These are phyloP conservation scores for Cladosporium austrohemisphaericum DNA, from an alignment of 2,329 filamentous ascomycete genomes.

Conservation along the genomic window DNA sequence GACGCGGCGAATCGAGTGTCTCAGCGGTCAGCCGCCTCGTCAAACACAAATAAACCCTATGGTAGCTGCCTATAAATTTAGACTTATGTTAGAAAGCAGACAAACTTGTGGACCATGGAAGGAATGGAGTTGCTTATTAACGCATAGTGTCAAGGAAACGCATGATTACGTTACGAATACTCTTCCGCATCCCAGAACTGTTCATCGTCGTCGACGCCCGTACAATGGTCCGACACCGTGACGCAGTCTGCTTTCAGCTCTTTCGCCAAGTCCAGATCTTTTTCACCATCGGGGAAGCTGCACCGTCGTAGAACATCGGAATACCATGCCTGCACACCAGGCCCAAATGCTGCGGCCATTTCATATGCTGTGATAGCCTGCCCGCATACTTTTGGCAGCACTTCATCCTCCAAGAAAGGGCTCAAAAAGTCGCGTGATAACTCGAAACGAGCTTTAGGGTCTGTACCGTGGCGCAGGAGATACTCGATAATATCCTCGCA, in stretches of 20 bases:
- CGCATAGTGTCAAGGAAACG: not conserved
- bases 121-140: too few relatives aligned
- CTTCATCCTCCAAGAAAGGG: too few relatives aligned
- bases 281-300: not conserved
- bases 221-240: not conserved
- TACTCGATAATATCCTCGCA: too few relatives aligned
- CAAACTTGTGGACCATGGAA: too few relatives aligned
- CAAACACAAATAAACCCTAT: too few relatives aligned
- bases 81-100: too few relatives aligned
- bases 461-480: too few relatives aligned
- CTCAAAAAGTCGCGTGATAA: too few relatives aligned
- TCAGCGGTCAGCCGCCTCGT: too few relatives aligned
- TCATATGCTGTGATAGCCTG: not conserved
- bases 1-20: too few relatives aligned
- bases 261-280: not conserved
- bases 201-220: not conserved
- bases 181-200: slow-evolving; percentile 4
- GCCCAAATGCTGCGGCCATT: not conserved
- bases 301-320: not conserved
- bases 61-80: too few relatives aligned
- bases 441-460: too few relatives aligned
- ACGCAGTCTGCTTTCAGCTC: not conserved
- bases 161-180: not conserved
- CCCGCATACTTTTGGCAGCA: not conserved
- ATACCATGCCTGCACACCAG: not conserved